phyloP scores from a whole-genome alignment of 176 grass and related monocot species.

The Puccinellia tenuiflora region DNA sequence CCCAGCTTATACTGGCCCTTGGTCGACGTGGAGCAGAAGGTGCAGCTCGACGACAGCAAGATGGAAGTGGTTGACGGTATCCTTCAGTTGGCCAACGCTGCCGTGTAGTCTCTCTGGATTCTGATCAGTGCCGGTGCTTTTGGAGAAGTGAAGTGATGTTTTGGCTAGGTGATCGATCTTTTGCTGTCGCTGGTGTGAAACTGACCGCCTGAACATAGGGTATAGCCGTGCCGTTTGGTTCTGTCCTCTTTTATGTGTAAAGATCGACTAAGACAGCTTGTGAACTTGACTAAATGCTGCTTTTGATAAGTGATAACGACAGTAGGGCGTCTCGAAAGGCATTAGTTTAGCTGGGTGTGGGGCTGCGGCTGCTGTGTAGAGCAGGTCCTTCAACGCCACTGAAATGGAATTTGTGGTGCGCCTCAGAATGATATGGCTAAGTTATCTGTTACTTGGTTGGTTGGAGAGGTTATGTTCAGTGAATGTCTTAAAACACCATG shows the following conservation, averaged over 20 bases:
- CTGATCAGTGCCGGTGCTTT: background rate
- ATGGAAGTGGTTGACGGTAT: constrained; percentile 26
- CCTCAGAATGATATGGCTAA: background rate
- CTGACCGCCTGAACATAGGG: constrained; percentile 37
- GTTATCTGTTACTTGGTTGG: constrained; percentile 7
- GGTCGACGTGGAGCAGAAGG: constrained; percentile 38
- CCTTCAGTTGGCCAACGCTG: constrained; percentile 38
- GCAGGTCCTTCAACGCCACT: background rate
- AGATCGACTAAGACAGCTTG: background rate
- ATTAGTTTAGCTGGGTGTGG: background rate
- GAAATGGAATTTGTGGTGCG: constrained; percentile 1
- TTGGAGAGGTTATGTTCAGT: background rate
- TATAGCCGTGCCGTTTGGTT: constrained; percentile 23
- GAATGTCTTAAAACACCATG: background rate
- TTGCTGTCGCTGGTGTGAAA: constrained; percentile 18
- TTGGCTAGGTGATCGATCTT: constrained; percentile 27
- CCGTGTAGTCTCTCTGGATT: background rate
- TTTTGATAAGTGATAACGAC: background rate
- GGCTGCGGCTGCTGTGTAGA: background rate
- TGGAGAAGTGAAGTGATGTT: constrained; percentile 9
- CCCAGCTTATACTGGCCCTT: constrained; percentile 34
- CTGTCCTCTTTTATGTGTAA: constrained; percentile 17
- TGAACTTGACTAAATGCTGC: constrained; percentile 25
- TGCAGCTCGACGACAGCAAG: constrained; percentile 32
- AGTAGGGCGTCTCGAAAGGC: background rate